These are phyloP conservation scores for Nannochloropsis salina DNA, from an alignment of 108 stramenopile species.

Conservation along the genomic window DNA sequence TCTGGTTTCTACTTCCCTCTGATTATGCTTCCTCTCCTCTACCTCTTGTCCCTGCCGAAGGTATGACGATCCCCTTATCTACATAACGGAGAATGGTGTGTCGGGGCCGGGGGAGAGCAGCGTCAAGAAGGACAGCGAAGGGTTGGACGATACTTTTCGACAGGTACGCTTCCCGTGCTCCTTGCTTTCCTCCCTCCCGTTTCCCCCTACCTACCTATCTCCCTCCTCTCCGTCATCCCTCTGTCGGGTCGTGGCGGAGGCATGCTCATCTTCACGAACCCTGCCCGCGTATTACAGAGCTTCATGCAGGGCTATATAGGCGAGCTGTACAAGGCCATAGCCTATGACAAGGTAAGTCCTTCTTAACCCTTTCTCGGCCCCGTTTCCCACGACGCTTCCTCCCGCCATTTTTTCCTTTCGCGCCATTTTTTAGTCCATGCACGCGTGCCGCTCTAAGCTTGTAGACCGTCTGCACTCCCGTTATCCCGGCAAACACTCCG, in stretches of 20 bases:
- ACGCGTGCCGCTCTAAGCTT: too few relatives aligned
- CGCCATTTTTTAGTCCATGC: too few relatives aligned
- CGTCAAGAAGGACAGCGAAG: neutral
- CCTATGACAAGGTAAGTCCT: slow-evolving; percentile 48
- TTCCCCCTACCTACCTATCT: neutral
- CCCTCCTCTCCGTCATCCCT: neutral
- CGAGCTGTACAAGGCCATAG: slow-evolving; percentile 41
- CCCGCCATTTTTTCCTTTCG: too few relatives aligned
- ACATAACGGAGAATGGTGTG: neutral
- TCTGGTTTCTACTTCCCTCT: neutral
- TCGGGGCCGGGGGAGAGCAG: neutral
- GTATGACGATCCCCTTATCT: neutral
- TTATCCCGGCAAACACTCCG: too few relatives aligned
- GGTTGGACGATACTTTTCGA: neutral
- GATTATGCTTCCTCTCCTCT: neutral
- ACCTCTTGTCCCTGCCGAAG: neutral
- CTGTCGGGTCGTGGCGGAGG: neutral
- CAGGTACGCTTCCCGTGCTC: neutral
- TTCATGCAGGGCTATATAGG: slow-evolving; percentile 38
- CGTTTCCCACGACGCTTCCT: too few relatives aligned
- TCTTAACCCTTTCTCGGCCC: neutral
- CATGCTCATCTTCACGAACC: slow-evolving; percentile 53
- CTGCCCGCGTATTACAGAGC: slow-evolving; percentile 35
- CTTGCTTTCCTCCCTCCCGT: neutral
- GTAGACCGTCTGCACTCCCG: too few relatives aligned